A percentile compares a stretch with the other conserved stretches of the same genome.
phyloP scores from a whole-genome alignment of 495 filamentous ascomycete species.

The Talaromyces wortmannii region DNA sequence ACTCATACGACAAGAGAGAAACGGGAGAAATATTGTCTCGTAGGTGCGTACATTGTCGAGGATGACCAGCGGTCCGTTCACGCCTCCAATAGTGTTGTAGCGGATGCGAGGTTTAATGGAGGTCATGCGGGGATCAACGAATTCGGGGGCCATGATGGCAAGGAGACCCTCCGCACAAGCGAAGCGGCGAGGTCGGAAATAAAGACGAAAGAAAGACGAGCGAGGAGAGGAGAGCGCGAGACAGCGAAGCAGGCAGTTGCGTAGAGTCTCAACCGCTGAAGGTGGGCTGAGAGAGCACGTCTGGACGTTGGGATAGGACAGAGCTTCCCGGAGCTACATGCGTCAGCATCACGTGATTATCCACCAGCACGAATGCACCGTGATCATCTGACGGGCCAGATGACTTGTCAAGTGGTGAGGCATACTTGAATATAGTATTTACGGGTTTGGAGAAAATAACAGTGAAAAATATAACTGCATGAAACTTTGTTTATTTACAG shows the following conservation, averaged over 20 bases:
- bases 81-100: slow-evolving; percentile 97
- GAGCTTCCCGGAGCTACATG: not conserved
- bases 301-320: not conserved
- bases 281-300: not conserved
- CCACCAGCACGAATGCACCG: too few species aligned
- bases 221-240: not conserved
- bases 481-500: too few species aligned
- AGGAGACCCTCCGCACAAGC: slow-evolving; percentile 8
- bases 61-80: slow-evolving; percentile 96
- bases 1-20: too few species aligned
- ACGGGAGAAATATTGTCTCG: too few species aligned
- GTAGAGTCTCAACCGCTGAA: not conserved
- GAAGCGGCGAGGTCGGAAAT: not conserved
- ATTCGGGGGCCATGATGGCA: slow-evolving; percentile 50
- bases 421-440: too few species aligned
- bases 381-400: not conserved
- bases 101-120: slow-evolving; percentile 76
- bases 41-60: slow-evolving; percentile 71
- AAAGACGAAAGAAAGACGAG: not conserved
- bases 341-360: not conserved
- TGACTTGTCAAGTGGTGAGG: too few species aligned
- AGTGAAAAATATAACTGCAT: too few species aligned
- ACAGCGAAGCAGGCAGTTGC: not conserved
- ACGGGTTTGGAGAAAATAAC: too few species aligned
- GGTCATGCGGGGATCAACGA: slow-evolving; percentile 73